Percentiles rank a stretch among this genome's conserved stretches.
phyloP scores from a whole-genome alignment of 345 rosid species.

The Camelina neglecta region DNA sequence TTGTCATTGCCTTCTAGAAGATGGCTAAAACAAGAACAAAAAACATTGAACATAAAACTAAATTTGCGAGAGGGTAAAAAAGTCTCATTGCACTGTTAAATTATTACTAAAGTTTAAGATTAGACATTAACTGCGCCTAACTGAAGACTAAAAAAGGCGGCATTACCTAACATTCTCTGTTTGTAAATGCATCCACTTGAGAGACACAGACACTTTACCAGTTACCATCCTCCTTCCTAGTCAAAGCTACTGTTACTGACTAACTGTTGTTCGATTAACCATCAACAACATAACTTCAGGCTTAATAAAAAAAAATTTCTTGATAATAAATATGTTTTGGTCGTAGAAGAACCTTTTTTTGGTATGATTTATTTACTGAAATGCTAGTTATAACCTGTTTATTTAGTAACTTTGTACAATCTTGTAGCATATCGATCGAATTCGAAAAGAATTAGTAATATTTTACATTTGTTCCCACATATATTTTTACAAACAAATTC shows the following conservation, averaged over 20 bases:
- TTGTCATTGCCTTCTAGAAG: not conserved
- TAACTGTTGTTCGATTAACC: not conserved
- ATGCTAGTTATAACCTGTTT: no score
- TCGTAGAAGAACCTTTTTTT: no score
- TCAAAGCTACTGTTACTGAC: constrained; percentile 16
- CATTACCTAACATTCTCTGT: constrained; percentile 36
- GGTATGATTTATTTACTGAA: no score
- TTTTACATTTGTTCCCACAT: no score
- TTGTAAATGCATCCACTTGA: constrained; percentile 22
- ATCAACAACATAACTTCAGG: not conserved
- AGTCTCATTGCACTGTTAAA: constrained; percentile 17
- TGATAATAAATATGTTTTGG: no score
- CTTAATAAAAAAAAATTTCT: no score
- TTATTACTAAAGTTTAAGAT: constrained; percentile 3
- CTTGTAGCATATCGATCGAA: no score
- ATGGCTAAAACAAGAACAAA: not conserved
- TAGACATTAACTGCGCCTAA: constrained; percentile 38
- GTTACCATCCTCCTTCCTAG: constrained; percentile 9
- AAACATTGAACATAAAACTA: not conserved
- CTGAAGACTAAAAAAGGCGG: constrained; percentile 19
- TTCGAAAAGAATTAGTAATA: no score
- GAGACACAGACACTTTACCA: constrained; percentile 4
- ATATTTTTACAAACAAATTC: no score
- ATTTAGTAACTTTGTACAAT: no score
- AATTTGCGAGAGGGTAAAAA: not conserved